Conservation (phyloP, 2,329 filamentous ascomycete genomes). For the Pyricularia sp. region DNA sequence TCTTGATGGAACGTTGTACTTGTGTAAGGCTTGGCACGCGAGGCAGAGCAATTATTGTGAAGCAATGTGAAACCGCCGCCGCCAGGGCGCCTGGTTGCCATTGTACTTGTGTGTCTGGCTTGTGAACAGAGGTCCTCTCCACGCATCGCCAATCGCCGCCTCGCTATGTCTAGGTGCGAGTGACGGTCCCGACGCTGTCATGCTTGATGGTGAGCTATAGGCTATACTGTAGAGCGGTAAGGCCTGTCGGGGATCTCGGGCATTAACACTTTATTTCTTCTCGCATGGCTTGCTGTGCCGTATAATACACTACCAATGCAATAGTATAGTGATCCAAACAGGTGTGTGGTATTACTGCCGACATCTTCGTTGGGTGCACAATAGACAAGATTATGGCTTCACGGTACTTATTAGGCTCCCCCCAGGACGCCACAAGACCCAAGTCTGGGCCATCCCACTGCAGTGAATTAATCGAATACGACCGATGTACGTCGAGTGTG, state of each 20-base stretch:
- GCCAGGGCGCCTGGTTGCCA: background rate
- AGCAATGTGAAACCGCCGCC: background rate
- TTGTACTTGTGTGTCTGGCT: background rate
- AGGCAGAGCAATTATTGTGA: background rate
- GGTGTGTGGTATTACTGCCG: background rate
- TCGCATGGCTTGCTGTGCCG: background rate
- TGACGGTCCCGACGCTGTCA: background rate
- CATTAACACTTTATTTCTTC: background rate
- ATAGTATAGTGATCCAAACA: background rate
- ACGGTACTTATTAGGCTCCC: background rate
- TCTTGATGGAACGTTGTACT: background rate
- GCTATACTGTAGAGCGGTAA: background rate
- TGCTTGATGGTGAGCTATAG: background rate
- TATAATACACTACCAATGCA: background rate
- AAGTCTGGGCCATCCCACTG: background rate
- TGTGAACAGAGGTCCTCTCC: background rate
- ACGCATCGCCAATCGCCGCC: background rate
- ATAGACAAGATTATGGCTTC: background rate
- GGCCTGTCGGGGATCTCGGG: background rate
- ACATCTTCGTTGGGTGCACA: background rate
- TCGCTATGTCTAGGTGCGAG: background rate
- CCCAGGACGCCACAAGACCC: background rate
- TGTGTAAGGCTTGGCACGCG: background rate
- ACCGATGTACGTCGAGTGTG: background rate
- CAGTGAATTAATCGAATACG: background rate